These are phyloP conservation scores for Botrytis aclada DNA, from an alignment of 2,329 filamentous ascomycete species.

Conservation along the genomic window DNA sequence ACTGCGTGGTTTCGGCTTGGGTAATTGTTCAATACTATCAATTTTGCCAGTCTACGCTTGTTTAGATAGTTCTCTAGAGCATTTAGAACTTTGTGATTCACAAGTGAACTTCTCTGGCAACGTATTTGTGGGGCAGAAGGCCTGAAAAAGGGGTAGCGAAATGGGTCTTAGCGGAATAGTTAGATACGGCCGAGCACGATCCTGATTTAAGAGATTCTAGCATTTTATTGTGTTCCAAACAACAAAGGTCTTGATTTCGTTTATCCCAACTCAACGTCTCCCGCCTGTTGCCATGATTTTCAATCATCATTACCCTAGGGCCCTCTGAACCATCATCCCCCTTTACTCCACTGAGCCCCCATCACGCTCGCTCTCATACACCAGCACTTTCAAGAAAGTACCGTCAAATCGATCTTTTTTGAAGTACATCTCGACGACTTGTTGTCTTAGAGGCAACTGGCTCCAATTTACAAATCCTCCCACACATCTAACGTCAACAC, in stretches of 20 bases:
- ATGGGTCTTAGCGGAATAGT: background rate
- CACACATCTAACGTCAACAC: background rate
- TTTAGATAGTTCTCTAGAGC: background rate
- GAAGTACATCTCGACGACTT: background rate
- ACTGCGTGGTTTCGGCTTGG: background rate
- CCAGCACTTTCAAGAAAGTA: background rate
- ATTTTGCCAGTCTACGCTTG: fast-evolving
- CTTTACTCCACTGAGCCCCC: background rate
- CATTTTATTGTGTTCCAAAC: background rate
- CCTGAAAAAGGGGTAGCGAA: background rate
- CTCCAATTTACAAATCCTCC: background rate
- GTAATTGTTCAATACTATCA: background rate
- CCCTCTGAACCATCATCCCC: background rate
- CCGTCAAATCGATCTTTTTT: background rate
- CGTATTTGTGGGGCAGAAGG: background rate
- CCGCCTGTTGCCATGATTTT: background rate
- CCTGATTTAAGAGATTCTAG: background rate
- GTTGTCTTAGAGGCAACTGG: background rate
- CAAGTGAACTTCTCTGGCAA: background rate
- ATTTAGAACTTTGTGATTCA: background rate
- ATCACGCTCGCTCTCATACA: background rate
- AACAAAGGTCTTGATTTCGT: background rate
- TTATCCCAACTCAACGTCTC: background rate
- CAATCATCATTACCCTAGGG: background rate
- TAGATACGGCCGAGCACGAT: background rate